These are phyloP conservation scores for Berberis thunbergii DNA, from an alignment of 164 flowering plant species.

Conservation along the genomic window DNA sequence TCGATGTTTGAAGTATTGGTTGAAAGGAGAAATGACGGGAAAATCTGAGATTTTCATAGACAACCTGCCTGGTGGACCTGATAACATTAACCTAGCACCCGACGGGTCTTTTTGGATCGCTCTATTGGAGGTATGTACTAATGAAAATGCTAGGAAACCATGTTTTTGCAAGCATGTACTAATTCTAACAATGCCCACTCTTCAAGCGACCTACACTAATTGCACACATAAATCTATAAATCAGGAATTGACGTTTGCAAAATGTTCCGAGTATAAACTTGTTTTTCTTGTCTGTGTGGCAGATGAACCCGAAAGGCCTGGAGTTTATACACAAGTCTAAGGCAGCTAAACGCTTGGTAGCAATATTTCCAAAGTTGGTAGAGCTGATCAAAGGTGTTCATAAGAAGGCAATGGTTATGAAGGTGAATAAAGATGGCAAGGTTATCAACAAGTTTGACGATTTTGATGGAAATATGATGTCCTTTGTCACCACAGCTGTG, in stretches of 20 bases:
- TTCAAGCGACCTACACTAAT: neutral
- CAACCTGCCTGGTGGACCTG: conserved; percentile 71
- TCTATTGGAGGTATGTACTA: conserved; percentile 1
- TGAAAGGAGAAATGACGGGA: neutral
- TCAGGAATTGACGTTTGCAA: neutral
- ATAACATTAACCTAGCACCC: conserved; percentile 68
- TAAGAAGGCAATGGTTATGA: conserved; percentile 42
- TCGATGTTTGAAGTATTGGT: conserved; percentile 2
- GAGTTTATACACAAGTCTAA: conserved; percentile 40
- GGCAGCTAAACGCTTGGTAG: conserved; percentile 27
- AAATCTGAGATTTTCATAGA: conserved; percentile 44
- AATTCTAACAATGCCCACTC: no score
- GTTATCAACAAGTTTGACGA: conserved; percentile 42
- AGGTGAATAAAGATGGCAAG: conserved; percentile 51
- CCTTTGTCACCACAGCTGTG: conserved; percentile 52
- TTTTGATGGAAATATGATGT: conserved; percentile 46
- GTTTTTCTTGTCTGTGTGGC: neutral
- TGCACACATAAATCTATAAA: neutral
- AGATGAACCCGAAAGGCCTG: conserved; percentile 22
- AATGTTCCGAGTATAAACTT: neutral
- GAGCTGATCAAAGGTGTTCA: conserved; percentile 1
- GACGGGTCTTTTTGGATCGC: conserved; percentile 87
- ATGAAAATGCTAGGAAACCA: conserved; percentile 26
- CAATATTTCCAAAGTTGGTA: conserved; percentile 29
- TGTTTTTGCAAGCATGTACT: no score